A percentile compares a stretch with the other conserved stretches of the same genome.
Evolutionary conservation across 306 rosid species (phyloP).

Genomic region (Quercus berberidifolia): DNA sequence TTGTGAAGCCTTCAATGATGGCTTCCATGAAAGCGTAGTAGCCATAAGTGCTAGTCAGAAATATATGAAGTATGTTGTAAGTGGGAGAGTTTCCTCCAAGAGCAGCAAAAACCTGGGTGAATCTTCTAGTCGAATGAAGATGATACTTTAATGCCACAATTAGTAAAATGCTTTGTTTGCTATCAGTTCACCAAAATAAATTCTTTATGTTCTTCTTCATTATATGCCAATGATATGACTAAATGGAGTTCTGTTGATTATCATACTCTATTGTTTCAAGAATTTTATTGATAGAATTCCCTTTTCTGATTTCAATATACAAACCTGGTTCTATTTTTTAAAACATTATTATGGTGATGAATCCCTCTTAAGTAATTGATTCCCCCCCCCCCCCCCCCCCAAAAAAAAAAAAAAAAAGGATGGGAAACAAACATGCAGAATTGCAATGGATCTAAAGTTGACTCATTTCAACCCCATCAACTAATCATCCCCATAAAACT

Average conservation of each 20-base stretch:
- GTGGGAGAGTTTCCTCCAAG: not conserved
- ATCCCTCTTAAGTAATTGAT: not conserved
- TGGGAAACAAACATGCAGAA: not conserved
- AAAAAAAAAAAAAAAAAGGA: not conserved
- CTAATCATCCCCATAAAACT: not conserved
- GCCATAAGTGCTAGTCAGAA: not conserved
- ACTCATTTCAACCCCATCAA: not conserved
- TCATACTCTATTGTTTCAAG: not conserved
- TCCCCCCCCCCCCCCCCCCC: not conserved
- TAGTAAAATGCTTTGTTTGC: not conserved
- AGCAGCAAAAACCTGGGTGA: not conserved
- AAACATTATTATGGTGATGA: not conserved
- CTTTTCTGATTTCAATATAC: not conserved
- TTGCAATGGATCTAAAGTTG: not conserved
- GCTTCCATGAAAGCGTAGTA: not conserved
- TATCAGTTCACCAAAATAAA: not conserved
- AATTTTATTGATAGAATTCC: not conserved
- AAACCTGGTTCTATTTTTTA: not conserved
- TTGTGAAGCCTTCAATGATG: slow-evolving; percentile 3
- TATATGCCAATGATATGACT: not conserved
- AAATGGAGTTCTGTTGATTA: not conserved
- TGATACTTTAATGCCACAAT: not conserved
- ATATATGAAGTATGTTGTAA: too few relatives aligned
- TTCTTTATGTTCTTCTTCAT: not conserved
- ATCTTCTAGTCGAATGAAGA: not conserved